Evolutionary conservation across 768 basidiomycete species (phyloP), one percentile per base, ranked within the genome.

Genomic region (Gelatoporia subvermispora): DNA sequence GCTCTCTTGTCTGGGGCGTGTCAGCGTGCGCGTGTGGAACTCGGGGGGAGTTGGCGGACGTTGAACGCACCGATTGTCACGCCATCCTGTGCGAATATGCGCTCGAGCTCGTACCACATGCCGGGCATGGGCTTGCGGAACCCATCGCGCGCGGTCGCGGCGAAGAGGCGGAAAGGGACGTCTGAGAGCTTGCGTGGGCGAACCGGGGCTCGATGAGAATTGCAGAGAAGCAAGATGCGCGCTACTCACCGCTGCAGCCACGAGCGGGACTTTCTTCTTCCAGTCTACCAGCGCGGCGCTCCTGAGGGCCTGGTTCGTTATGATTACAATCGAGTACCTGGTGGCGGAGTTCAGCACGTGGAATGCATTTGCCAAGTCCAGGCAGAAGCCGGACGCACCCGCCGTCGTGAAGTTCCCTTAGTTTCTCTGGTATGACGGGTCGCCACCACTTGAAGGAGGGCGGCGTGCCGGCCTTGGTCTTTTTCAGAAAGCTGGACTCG

Each of bases 121-220:
- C 91, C 91, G 10, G 79, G 81, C 73, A 89, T 84, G 3, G 93
- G 93, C 65, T 96, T 96, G 15, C 93, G 73, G 57, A 79, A 90
- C 25, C 73, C 73, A 57, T 95, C 92, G 54, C 75, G 81, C 4
- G 74, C 79, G 2, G 76, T 81, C 0, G 92, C 92, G 8, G 88
- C 93, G 48, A 93, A 76, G 31, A 95, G 55, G 38, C 78, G 80
- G 58, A 96, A 85, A 0, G 92, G 90, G 0, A 89, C 70, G 16
- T 77, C 70, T 0, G 80, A 74, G n/a, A 93, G 65, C 90, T 93
- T 31, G 28, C 5, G 59, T 13, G 21, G 44, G 50, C 41, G 13
- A n/a, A 35, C n/a, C 22, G 9, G 15, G 23, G 23, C 17, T 13
- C 13, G 7, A 31, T 5, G 28, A 31, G 28, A 31, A 13, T 31